Percentiles rank a stretch among this genome's conserved stretches.
Evolutionary conservation across 129 eudicot genomes (phyloP).

Genomic region (Arctium minus): DNA sequence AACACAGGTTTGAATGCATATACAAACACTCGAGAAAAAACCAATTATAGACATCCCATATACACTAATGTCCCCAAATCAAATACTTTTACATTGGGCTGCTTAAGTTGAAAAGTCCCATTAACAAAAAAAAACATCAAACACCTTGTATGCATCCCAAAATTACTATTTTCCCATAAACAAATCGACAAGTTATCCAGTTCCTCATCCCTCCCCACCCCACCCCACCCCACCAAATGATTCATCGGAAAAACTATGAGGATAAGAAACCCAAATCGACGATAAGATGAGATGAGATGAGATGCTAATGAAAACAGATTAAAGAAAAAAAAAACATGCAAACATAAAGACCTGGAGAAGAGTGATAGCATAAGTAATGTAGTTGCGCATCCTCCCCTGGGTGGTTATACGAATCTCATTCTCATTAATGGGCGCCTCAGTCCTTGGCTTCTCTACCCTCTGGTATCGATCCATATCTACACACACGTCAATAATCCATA

Average conservation of each 20-base stretch:
- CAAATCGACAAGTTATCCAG: not conserved
- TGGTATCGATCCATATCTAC: slow-evolving; percentile 64
- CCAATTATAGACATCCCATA: not conserved
- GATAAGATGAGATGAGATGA: not conserved
- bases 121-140: not conserved
- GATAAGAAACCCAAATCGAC: not conserved
- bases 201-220: too few species aligned
- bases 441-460: slow-evolving; percentile 67
- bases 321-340: not conserved
- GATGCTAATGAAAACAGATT: not conserved
- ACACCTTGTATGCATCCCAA: not conserved
- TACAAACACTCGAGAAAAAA: not conserved
- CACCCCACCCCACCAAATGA: not conserved
- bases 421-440: slow-evolving; percentile 59
- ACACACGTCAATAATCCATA: not conserved
- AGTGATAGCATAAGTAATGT: slow-evolving; percentile 64
- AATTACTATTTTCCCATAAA: not conserved
- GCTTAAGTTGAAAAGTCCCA: not conserved
- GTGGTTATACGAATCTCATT: slow-evolving; percentile 67
- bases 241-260: not conserved
- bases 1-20: too few species aligned
- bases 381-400: slow-evolving; percentile 65
- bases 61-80: not conserved
- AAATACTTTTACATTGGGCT: not conserved
- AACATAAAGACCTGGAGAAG: slow-evolving; percentile 37